phyloP scores from a whole-genome alignment of 768 basidiomycete species.

The Mycena olivaceomarginata region DNA sequence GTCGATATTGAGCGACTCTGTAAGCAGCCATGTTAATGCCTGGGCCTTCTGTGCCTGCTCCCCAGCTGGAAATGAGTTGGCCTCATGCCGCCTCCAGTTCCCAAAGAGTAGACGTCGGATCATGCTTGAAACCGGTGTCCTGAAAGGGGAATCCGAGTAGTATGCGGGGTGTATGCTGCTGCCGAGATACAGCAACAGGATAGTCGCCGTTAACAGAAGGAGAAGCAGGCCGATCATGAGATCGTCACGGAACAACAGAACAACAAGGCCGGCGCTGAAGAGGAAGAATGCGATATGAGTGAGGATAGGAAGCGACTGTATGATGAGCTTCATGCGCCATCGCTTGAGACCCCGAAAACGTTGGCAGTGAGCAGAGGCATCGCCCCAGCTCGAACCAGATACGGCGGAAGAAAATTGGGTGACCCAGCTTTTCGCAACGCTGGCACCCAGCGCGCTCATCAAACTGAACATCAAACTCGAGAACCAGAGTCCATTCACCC shows the following conservation, averaged over 20 bases:
- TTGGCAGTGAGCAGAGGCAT: background rate
- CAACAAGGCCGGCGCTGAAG: conserved; percentile 1
- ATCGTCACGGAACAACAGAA: conserved; percentile 6
- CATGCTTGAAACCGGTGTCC: background rate
- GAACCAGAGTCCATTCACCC: conserved; percentile 16
- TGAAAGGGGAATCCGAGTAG: background rate
- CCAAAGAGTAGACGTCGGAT: background rate
- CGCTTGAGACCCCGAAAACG: background rate
- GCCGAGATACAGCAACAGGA: background rate
- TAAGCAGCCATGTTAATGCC: background rate
- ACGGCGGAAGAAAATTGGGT: conserved; percentile 2
- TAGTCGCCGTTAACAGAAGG: background rate
- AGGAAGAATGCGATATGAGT: conserved; percentile 11
- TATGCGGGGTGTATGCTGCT: background rate
- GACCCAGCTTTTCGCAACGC: conserved; percentile 1
- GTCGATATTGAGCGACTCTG: background rate
- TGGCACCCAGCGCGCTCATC: conserved; percentile 3
- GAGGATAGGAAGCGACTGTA: background rate
- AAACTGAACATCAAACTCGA: conserved; percentile 6
- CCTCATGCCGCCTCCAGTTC: too few species aligned
- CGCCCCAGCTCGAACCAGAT: background rate
- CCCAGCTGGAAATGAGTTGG: background rate
- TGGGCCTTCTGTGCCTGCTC: background rate
- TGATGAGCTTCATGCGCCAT: conserved; percentile 6
- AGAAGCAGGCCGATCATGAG: background rate